These are phyloP conservation scores for Buxus sempervirens DNA, from an alignment of 164 flowering plant genomes.

Conservation along the genomic window DNA sequence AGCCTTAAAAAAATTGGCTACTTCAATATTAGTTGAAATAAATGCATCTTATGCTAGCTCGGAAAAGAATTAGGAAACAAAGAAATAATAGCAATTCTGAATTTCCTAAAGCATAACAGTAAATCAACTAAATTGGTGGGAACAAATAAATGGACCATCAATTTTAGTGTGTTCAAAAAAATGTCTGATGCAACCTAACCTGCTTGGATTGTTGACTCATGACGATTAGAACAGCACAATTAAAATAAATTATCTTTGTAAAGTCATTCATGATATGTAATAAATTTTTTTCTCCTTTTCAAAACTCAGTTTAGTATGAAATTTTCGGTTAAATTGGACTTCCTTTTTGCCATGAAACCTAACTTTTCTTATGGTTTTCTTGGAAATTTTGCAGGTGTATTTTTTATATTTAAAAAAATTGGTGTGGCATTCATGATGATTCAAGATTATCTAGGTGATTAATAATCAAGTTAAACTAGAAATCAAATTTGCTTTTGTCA, in stretches of 20 bases:
- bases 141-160: not conserved
- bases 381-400: slow-evolving; percentile 34
- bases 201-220: slow-evolving; percentile 1
- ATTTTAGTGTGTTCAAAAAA: not conserved
- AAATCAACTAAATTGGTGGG: not conserved
- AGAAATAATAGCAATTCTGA: not conserved
- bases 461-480: not conserved
- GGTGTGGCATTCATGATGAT: slow-evolving; percentile 37
- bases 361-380: slow-evolving; percentile 4
- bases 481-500: not conserved
- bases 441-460: slow-evolving; percentile 54
- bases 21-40: not conserved
- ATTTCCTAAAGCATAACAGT: not conserved
- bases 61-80: not conserved
- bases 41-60: not conserved
- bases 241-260: not conserved
- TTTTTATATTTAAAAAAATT: slow-evolving; percentile 38
- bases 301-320: not conserved
- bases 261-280: not conserved
- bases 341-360: not conserved
- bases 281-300: not conserved
- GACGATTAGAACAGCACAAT: not conserved
- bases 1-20: not conserved
- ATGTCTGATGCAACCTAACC: not conserved
- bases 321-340: not conserved